A percentile compares a stretch with the other conserved stretches of the same genome.
Conservation (phyloP, 176 grass and related monocot genomes). For the Rhynchospora breviuscula region DNA sequence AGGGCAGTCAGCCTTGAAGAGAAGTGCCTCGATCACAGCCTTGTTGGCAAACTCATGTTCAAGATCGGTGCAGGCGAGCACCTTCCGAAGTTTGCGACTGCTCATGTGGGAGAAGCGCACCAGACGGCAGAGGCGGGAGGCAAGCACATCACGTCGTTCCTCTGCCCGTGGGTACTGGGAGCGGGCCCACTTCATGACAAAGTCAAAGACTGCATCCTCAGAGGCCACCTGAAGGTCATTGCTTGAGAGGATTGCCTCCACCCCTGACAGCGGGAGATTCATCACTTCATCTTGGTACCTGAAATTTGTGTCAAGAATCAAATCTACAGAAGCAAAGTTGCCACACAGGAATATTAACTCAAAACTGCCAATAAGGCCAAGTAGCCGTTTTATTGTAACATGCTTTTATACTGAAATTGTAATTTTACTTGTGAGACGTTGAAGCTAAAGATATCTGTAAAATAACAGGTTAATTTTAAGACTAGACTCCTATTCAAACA, state of each 20-base stretch:
- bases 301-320: constrained; percentile 25
- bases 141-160: constrained; percentile 59
- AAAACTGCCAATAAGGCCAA: not conserved
- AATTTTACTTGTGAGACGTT: not conserved
- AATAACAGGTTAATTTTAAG: not conserved
- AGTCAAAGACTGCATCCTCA: constrained; percentile 67
- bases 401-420: not conserved
- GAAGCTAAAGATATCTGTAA: not conserved
- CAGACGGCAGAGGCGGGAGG: constrained; percentile 47
- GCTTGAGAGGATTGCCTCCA: constrained; percentile 68
- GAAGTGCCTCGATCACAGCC: constrained; percentile 54
- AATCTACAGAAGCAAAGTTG: not conserved
- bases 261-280: constrained; percentile 61
- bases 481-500: not conserved
- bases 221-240: constrained; percentile 68
- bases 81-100: constrained; percentile 56
- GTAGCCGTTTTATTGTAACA: not conserved
- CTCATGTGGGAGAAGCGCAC: constrained; percentile 75
- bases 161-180: constrained; percentile 45
- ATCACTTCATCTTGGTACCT: constrained; percentile 74
- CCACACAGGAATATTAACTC: not conserved
- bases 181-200: constrained; percentile 62
- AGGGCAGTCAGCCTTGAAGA: constrained; percentile 61
- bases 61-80: constrained; percentile 51
- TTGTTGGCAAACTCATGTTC: constrained; percentile 57